Evolutionary conservation across 129 eudicot genomes (phyloP).

Genomic region (Flaveria bidentis): DNA sequence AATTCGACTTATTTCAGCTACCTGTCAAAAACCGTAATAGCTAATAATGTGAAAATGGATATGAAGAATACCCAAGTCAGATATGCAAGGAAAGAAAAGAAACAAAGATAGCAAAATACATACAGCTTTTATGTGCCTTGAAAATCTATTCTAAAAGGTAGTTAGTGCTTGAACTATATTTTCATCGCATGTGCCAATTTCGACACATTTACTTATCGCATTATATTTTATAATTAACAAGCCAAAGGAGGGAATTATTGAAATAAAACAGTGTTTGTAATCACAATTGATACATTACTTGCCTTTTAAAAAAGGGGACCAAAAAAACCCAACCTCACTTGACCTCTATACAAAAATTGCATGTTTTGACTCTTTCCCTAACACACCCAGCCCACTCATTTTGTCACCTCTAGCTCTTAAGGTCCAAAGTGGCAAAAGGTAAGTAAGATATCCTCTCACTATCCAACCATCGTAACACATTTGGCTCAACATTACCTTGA

Average conservation of each 20-base stretch:
- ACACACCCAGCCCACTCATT: not conserved
- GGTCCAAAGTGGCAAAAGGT: not conserved
- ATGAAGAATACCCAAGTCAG: not conserved
- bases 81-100: not conserved
- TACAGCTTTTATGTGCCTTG: not conserved
- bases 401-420: not conserved
- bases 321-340: not conserved
- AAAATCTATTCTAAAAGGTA: not conserved
- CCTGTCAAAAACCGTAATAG: conserved; percentile 41
- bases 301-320: not conserved
- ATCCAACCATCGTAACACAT: not conserved
- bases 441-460: not conserved
- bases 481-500: conserved; percentile 3
- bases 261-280: not conserved
- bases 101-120: not conserved
- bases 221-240: not conserved
- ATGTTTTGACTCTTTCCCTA: not conserved
- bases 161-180: not conserved
- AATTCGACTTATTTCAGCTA: conserved; percentile 91
- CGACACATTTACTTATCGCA: not conserved
- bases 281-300: not conserved
- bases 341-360: not conserved
- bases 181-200: not conserved
- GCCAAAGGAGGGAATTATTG: not conserved
- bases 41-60: conserved; percentile 3